Conservation (phyloP, 306 rosid genomes). For the Dryas alaskensis region DNA sequence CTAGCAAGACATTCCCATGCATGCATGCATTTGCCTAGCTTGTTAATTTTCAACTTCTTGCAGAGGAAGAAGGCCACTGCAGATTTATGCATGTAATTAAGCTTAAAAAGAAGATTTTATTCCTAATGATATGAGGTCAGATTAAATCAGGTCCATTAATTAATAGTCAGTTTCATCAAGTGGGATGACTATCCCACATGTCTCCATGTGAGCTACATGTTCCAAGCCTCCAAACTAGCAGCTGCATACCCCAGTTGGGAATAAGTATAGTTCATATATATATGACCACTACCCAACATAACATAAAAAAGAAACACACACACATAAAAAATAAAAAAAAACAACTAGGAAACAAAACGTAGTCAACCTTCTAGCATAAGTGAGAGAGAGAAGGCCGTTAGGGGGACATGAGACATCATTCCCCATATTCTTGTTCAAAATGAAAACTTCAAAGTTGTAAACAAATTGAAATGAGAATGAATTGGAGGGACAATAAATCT, state of each 20-base stretch:
- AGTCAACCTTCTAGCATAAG: not conserved
- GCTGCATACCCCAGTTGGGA: not conserved
- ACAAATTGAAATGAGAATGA: not conserved
- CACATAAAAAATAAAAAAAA: not conserved
- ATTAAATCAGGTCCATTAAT: not conserved
- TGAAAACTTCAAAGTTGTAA: not conserved
- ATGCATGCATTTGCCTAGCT: no score
- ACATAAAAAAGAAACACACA: not conserved
- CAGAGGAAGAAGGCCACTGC: not conserved
- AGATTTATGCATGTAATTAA: no score
- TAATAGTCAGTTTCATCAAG: not conserved
- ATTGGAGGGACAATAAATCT: conserved; percentile 15
- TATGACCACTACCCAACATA: conserved; percentile 5
- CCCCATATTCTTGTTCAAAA: conserved; percentile 12
- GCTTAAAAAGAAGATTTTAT: conserved; percentile 7
- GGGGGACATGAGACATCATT: conserved; percentile 24
- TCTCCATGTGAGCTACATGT: conserved; percentile 12
- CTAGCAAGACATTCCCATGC: no score
- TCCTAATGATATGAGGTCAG: not conserved
- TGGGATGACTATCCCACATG: not conserved
- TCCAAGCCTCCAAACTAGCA: not conserved
- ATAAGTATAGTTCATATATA: not conserved
- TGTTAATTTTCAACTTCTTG: not conserved
- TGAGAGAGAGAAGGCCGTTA: not conserved
- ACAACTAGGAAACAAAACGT: conserved; percentile 18